Conservation (phyloP, 768 basidiomycete species). For the Hypholoma fasciculare region DNA sequence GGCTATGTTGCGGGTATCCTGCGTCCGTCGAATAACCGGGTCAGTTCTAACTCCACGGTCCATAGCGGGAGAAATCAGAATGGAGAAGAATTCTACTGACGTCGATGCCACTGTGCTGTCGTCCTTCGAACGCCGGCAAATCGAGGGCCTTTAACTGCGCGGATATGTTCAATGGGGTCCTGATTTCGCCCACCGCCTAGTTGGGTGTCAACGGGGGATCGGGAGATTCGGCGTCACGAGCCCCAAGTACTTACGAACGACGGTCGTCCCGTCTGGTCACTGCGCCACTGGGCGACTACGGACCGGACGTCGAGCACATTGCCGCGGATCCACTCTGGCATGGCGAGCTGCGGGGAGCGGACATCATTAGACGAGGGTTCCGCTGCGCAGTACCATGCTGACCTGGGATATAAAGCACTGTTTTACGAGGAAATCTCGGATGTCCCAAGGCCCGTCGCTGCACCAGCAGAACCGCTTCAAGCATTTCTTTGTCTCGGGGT, state of each 20-base stretch:
- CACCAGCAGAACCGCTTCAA: constrained; percentile 78
- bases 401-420: constrained; percentile 88
- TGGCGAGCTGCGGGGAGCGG: constrained; percentile 43
- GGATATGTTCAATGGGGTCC: constrained; percentile 60
- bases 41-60: constrained; percentile 14
- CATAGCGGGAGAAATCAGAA: constrained; percentile 14
- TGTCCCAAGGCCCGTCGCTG: constrained; percentile 81
- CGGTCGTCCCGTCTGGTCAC: constrained; percentile 16
- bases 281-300: constrained; percentile 51
- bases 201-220: constrained; percentile 3
- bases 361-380: constrained; percentile 1
- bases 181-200: constrained; percentile 26
- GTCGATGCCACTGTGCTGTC: constrained; percentile 87
- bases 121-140: constrained; percentile 76
- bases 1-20: constrained; percentile 92
- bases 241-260: not conserved
- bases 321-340: constrained; percentile 74
- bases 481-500: constrained; percentile 52
- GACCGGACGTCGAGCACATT: constrained; percentile 77
- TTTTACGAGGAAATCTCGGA: constrained; percentile 85
- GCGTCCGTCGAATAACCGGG: constrained; percentile 18
- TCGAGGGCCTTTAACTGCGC: constrained; percentile 75
- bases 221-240: not conserved
- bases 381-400: constrained; percentile 15
- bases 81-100: constrained; percentile 47